A percentile compares a stretch with the other conserved stretches of the same genome.
phyloP scores from a whole-genome alignment of 768 basidiomycete species.

The Serendipita indica region DNA sequence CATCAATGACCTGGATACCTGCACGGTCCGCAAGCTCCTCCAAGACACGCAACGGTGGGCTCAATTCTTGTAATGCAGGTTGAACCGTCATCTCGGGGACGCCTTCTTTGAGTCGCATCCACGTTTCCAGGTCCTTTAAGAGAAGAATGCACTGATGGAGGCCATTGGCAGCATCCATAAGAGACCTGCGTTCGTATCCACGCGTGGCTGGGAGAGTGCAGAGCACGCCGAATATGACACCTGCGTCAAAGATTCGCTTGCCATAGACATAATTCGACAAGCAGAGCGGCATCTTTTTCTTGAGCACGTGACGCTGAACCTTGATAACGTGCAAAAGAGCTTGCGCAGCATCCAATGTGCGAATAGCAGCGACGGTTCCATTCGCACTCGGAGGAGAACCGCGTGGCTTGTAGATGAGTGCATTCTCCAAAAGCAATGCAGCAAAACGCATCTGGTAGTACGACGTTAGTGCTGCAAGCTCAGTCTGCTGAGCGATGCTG shows the following conservation, averaged over 20 bases:
- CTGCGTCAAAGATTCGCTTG: background rate
- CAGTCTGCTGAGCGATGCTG: constrained; percentile 1
- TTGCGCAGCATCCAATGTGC: background rate
- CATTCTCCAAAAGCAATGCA: background rate
- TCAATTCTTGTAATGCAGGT: background rate
- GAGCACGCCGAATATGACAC: background rate
- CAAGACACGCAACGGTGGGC: background rate
- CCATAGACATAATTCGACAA: background rate
- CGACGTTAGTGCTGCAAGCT: background rate
- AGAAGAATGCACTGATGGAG: background rate
- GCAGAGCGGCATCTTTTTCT: constrained; percentile 2
- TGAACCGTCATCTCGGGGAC: background rate
- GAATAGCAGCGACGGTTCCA: background rate
- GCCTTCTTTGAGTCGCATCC: background rate
- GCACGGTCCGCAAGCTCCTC: background rate
- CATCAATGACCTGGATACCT: background rate
- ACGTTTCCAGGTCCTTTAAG: background rate
- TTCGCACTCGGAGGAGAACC: background rate
- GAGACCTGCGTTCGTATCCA: background rate
- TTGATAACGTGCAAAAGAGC: background rate
- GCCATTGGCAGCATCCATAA: background rate
- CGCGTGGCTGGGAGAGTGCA: background rate
- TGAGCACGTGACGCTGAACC: background rate
- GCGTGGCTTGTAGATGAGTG: background rate
- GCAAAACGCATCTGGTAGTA: background rate